Evolutionary conservation across 2,329 filamentous ascomycete species (phyloP), one percentile per base, ranked within the genome.

Genomic region (Colletotrichum destructivum): DNA sequence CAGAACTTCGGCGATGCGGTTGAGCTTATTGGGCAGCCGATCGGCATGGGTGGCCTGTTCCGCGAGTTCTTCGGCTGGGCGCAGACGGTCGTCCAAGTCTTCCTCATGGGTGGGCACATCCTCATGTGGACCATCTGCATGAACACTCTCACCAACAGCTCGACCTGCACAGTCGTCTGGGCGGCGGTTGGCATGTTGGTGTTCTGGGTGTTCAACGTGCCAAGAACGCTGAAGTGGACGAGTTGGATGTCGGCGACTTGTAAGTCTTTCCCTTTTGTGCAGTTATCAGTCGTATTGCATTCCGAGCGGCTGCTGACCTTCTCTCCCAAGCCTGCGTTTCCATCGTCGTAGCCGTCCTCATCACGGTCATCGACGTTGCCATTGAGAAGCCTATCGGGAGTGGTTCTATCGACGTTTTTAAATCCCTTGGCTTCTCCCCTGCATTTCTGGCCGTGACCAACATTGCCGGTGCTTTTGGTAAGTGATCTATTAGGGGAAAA

Each of bases 91-190:
- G 89, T 93, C 77, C 84, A 92, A 54, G 80, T 93, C 35, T 93
- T 93, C 78, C 87, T 92, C 77, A 91, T 92, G 87, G 90, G 87
- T 8, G 90, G 89, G 62, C 92, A 94, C 77, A 81, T 93, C 13
- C 82, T 93, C 64, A 91, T 90, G 0, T 93, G 91, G 81, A 88
- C 86, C n/a, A 90, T 93, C 71, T 91, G 90, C 77, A 84, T 93
- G 80, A 93, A 93, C 76, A 89, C 86, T 1, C 82, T 93, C 56
- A 90, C 90, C 0, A 79, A 85, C 42, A 87, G 90, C 76, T 85
- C 85, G 0, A 85, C 87, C 0, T 93, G 91, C 79, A 90, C 90
- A 2, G 88, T 93, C 66, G 83, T 89, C 1, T 93, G 90, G 81
- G 88, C 86, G 3, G 82, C 90, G n/a, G 82, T 90, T 0, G 91